These are phyloP conservation scores for Mycena alexandri DNA, from an alignment of 768 basidiomycete genomes.

Conservation along the genomic window DNA sequence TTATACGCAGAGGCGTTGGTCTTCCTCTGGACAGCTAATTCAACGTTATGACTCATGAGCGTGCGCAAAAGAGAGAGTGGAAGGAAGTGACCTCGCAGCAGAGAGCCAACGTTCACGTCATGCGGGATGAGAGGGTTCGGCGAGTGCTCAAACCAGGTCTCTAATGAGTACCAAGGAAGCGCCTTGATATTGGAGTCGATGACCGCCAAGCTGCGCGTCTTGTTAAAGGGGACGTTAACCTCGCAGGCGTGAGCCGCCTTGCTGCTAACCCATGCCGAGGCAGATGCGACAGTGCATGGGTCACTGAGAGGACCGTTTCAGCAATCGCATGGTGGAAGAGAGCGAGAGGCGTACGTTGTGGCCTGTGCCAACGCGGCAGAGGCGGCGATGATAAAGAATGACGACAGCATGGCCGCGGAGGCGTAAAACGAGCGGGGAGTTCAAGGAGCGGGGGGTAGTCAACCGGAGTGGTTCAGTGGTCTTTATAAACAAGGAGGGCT, in stretches of 20 bases:
- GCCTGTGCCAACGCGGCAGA: constrained; percentile 8
- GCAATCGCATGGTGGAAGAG: too few relatives aligned
- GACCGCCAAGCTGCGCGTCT: constrained; percentile 31
- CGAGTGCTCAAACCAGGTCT: constrained; percentile 35
- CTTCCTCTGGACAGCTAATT: constrained; percentile 24
- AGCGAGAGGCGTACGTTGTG: constrained; percentile 6
- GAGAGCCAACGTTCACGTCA: constrained; percentile 39
- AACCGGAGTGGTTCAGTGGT: background rate
- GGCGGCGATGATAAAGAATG: constrained; percentile 23
- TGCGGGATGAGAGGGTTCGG: constrained; percentile 40
- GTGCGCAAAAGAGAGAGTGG: background rate
- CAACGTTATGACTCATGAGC: too few relatives aligned
- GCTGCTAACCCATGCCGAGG: constrained; percentile 32
- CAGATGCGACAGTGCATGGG: constrained; percentile 32
- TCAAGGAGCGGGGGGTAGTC: background rate
- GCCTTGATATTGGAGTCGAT: constrained; percentile 37
- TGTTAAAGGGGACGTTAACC: constrained; percentile 39
- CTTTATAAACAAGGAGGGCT: too few relatives aligned
- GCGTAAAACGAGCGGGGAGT: background rate
- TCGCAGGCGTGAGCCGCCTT: constrained; percentile 36
- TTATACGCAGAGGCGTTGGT: constrained; percentile 10
- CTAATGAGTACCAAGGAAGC: constrained; percentile 33
- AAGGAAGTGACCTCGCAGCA: constrained; percentile 19
- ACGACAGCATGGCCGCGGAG: constrained; percentile 18
- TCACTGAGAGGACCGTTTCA: background rate